Evolutionary conservation across 305 asterid genomes (phyloP).

Genomic region (Solanum chacoense): DNA sequence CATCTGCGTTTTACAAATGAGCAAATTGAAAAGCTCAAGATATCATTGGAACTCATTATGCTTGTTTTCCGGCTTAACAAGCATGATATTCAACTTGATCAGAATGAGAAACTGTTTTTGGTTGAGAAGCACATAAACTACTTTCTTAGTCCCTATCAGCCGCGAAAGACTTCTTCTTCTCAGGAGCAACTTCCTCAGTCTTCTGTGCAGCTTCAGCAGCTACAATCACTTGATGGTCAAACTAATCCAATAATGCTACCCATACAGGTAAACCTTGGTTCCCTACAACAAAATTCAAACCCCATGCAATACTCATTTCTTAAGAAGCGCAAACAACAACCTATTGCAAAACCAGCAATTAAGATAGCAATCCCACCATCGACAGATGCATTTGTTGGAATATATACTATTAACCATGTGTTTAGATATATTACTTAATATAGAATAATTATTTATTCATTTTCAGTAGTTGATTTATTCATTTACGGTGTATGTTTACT

Average conservation of each 20-base stretch:
- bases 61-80: conserved; percentile 42
- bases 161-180: conserved; percentile 50
- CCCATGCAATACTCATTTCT: conserved; percentile 58
- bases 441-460: no score
- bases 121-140: conserved; percentile 59
- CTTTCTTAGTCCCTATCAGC: conserved; percentile 48
- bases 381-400: conserved; percentile 33
- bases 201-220: conserved; percentile 11
- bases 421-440: no score
- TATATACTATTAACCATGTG: no score
- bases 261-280: conserved; percentile 35
- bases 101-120: conserved; percentile 53
- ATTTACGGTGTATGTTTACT: no score
- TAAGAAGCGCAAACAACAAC: conserved; percentile 58
- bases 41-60: conserved; percentile 57
- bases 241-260: conserved; percentile 4
- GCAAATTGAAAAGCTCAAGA: conserved; percentile 56
- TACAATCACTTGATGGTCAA: background rate
- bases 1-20: conserved; percentile 51
- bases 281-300: conserved; percentile 49
- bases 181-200: conserved; percentile 67
- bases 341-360: conserved; percentile 51
- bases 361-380: conserved; percentile 63
- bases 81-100: conserved; percentile 36
- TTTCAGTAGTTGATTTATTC: no score